phyloP scores from a whole-genome alignment of 495 filamentous ascomycete species.

The Rhizodiscina lignyota region DNA sequence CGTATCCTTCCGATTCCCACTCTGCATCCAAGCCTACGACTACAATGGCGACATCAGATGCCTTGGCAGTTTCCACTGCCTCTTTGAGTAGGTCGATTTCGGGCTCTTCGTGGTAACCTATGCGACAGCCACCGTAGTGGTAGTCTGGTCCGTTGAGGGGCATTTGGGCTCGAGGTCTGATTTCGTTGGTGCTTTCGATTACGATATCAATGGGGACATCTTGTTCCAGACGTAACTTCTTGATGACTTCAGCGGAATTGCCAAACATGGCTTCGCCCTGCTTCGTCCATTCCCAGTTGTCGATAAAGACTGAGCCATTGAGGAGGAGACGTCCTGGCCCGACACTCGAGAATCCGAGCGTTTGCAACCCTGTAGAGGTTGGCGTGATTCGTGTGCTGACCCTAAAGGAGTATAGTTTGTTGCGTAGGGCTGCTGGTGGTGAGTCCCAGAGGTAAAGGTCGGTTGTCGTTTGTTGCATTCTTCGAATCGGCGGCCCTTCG shows the following conservation, averaged over 20 bases:
- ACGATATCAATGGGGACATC: constrained; percentile 43
- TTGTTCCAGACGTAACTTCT: constrained; percentile 34
- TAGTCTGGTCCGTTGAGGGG: constrained; percentile 36
- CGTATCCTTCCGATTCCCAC: constrained; percentile 82
- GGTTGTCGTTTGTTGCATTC: constrained; percentile 38
- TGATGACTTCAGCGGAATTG: constrained; percentile 47
- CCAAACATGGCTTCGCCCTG: constrained; percentile 41
- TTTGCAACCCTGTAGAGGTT: constrained; percentile 17
- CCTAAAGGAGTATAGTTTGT: constrained; percentile 28
- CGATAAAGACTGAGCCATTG: constrained; percentile 37
- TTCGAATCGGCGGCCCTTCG: constrained; percentile 32
- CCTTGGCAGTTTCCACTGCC: constrained; percentile 43
- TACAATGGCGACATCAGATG: constrained; percentile 58
- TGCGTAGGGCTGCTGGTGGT: constrained; percentile 32
- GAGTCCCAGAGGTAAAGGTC: constrained; percentile 57
- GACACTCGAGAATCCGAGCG: constrained; percentile 15
- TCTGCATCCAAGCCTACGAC: constrained; percentile 67
- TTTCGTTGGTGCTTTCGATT: constrained; percentile 32
- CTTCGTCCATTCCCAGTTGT: constrained; percentile 57
- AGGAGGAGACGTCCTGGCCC: constrained; percentile 14
- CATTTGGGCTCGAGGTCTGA: constrained; percentile 45
- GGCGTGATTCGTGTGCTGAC: constrained; percentile 34
- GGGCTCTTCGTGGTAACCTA: constrained; percentile 52
- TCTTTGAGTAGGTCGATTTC: constrained; percentile 47
- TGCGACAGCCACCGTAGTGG: constrained; percentile 59